Conservation (phyloP, 1,284 basidiomycete genomes). For the Ceratorhiza oryzae-sativae region DNA sequence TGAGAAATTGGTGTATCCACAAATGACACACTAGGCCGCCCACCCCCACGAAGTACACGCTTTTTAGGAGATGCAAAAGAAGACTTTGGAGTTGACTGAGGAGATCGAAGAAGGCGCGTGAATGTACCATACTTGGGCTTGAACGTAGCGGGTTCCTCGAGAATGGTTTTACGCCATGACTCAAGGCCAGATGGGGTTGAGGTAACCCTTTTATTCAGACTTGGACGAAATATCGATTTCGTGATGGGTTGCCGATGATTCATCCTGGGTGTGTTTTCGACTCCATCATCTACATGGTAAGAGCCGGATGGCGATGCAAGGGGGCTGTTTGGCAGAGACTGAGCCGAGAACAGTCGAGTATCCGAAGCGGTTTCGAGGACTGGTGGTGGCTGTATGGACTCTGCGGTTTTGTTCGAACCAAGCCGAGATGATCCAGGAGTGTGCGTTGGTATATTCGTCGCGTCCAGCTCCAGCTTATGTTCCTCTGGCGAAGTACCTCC, state of each 20-base stretch:
- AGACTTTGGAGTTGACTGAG: constrained; percentile 29
- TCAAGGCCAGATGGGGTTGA: not conserved
- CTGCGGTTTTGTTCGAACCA: not conserved
- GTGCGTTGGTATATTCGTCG: not conserved
- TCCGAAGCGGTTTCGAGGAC: not conserved
- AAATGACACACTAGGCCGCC: constrained; percentile 26
- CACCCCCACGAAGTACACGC: constrained; percentile 26
- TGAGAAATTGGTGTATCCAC: constrained; percentile 10
- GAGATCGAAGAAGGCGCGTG: constrained; percentile 1
- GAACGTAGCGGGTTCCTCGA: constrained; percentile 15
- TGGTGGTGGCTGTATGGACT: constrained; percentile 8
- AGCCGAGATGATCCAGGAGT: not conserved
- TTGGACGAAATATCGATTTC: not conserved
- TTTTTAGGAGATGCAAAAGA: constrained; percentile 33
- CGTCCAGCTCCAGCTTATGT: not conserved
- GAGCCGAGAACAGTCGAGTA: not conserved
- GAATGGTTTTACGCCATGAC: not conserved
- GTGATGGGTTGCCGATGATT: not conserved
- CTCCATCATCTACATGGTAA: not conserved
- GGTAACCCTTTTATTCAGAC: not conserved
- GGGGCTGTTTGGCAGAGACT: no score
- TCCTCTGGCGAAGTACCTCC: no score
- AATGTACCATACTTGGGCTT: not conserved
- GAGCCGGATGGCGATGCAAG: not conserved
- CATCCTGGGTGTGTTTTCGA: not conserved